Conservation (phyloP, 2,329 filamentous ascomycete genomes). For the Fusarium fujikuroi region DNA sequence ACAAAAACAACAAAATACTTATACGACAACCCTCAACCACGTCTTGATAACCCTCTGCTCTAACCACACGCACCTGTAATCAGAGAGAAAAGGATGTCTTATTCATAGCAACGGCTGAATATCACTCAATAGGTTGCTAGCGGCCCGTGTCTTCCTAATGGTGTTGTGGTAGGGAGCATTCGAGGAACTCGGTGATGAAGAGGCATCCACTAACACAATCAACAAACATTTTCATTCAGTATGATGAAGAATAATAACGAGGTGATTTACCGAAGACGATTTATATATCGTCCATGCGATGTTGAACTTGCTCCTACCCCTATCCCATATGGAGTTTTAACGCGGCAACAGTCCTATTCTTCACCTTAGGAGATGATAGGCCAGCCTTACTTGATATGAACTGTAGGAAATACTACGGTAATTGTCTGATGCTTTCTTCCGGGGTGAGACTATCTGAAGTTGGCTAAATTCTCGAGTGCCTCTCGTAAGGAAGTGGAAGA, state of each 20-base stretch:
- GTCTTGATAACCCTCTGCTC: not conserved
- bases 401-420: not conserved
- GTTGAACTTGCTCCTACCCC: not conserved
- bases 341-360: not conserved
- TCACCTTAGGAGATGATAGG: not conserved
- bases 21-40: not conserved
- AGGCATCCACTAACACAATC: not conserved
- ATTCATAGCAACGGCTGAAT: not conserved
- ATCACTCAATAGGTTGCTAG: not conserved
- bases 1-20: not conserved
- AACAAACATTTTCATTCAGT: not conserved
- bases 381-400: not conserved
- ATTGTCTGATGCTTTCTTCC: not conserved
- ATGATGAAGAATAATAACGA: not conserved
- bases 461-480: not conserved
- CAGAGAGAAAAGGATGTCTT: not conserved
- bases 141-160: not conserved
- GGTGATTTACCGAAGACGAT: not conserved
- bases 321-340: not conserved
- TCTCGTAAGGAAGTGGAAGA: not conserved
- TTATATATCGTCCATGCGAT: not conserved
- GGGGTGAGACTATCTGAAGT: not conserved
- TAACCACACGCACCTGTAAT: not conserved
- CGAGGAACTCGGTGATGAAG: not conserved
- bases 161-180: not conserved